phyloP scores from a whole-genome alignment of 345 rosid genomes.

The Eucalyptus sideroxylon region DNA sequence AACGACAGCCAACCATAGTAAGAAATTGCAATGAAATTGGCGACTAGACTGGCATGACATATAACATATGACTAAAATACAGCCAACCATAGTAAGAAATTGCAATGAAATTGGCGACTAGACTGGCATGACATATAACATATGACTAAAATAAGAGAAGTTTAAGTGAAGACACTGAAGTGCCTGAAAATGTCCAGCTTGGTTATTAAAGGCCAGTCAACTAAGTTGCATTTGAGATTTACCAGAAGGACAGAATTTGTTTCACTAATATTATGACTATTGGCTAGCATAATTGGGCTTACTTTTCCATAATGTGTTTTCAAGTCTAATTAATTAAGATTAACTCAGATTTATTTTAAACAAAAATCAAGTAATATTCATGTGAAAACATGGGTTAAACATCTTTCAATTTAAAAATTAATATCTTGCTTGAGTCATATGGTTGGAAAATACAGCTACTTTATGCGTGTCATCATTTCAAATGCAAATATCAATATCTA shows the following conservation, averaged over 20 bases:
- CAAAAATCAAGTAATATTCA: neutral
- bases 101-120: neutral
- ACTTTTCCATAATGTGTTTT: neutral
- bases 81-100: neutral
- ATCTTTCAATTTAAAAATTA: neutral
- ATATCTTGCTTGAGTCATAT: neutral
- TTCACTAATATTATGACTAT: neutral
- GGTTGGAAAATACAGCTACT: neutral
- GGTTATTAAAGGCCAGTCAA: neutral
- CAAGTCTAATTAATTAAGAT: neutral
- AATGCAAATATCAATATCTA: neutral
- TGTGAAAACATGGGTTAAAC: neutral
- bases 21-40: neutral
- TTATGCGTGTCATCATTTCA: neutral
- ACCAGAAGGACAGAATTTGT: neutral
- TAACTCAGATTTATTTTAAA: neutral
- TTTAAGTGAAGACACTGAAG: neutral
- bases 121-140: neutral
- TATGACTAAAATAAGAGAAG: neutral
- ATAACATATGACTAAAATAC: neutral
- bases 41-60: neutral
- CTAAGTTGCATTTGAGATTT: neutral
- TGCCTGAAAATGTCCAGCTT: neutral
- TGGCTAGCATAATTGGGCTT: neutral
- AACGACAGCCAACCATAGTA: neutral